phyloP scores from a whole-genome alignment of 2,329 filamentous ascomycete species.

The Ophiostoma triangulosporum region DNA sequence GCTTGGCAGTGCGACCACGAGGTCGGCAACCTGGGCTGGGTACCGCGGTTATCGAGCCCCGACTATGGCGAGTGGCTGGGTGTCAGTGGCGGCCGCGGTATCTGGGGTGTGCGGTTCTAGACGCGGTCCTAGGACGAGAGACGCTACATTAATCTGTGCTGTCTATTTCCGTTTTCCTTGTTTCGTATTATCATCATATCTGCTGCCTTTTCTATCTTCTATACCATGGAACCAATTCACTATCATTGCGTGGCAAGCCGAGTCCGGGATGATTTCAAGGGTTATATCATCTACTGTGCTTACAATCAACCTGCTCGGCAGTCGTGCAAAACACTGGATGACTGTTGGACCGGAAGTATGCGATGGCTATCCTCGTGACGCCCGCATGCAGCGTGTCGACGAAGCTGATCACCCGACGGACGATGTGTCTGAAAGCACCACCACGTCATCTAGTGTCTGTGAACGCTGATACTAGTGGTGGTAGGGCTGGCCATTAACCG shows the following conservation, averaged over 20 bases:
- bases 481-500: no score
- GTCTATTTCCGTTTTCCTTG: background rate
- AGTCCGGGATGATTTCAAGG: no score
- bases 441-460: no score
- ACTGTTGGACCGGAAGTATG: no score
- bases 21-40: slow-evolving; percentile 74
- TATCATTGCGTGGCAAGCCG: background rate
- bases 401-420: slow-evolving; percentile 41
- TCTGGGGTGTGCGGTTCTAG: slow-evolving; percentile 54
- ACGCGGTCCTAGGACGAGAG: no score
- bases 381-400: slow-evolving; percentile 46
- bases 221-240: background rate
- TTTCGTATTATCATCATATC: background rate
- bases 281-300: no score
- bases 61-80: slow-evolving; percentile 76
- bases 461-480: no score
- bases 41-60: slow-evolving; percentile 52
- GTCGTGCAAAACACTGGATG: no score
- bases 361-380: slow-evolving; percentile 47
- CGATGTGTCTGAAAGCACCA: no score
- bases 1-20: slow-evolving; percentile 82
- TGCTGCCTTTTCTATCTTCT: background rate
- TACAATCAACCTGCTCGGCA: slow-evolving; percentile 31
- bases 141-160: no score
- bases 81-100: slow-evolving; percentile 64